A percentile compares a stretch with the other conserved stretches of the same genome.
Evolutionary conservation across 495 filamentous ascomycete species (phyloP).

Genomic region (Penicillium waksmanii): DNA sequence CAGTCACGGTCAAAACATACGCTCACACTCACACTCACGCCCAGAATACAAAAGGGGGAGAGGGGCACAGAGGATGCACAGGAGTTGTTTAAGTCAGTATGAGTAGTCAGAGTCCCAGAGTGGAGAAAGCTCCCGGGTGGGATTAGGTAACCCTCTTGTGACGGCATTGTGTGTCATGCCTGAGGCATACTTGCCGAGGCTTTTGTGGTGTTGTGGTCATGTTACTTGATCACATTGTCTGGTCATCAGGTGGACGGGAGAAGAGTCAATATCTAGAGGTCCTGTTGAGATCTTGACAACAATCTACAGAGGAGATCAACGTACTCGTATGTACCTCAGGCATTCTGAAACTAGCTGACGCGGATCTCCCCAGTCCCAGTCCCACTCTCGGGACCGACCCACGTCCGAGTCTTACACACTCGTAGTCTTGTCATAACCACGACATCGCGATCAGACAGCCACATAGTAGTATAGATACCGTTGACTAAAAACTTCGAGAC

Average conservation of each 20-base stretch:
- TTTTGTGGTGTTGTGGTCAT: neutral
- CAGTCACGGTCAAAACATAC: constrained; percentile 4
- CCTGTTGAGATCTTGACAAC: too few relatives aligned
- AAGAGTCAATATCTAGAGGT: too few relatives aligned
- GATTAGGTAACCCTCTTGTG: constrained; percentile 28
- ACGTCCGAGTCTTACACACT: neutral
- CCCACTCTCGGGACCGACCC: neutral
- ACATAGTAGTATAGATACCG: too few relatives aligned
- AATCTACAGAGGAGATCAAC: too few relatives aligned
- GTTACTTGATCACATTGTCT: neutral
- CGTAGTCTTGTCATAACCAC: neutral
- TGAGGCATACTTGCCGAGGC: constrained; percentile 14
- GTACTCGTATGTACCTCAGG: too few relatives aligned
- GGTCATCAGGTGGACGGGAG: neutral
- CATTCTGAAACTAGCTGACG: neutral
- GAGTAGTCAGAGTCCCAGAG: neutral
- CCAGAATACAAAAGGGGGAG: constrained; percentile 14
- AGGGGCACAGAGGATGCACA: constrained; percentile 18
- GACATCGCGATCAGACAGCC: neutral
- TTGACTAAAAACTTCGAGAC: too few relatives aligned
- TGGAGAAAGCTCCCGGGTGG: constrained; percentile 22
- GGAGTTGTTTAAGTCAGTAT: constrained; percentile 17
- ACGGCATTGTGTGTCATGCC: constrained; percentile 20
- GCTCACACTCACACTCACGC: neutral
- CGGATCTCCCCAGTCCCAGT: neutral